Evolutionary conservation across 2,329 filamentous ascomycete species (phyloP).

Genomic region (Dothideomycetes sp.): DNA sequence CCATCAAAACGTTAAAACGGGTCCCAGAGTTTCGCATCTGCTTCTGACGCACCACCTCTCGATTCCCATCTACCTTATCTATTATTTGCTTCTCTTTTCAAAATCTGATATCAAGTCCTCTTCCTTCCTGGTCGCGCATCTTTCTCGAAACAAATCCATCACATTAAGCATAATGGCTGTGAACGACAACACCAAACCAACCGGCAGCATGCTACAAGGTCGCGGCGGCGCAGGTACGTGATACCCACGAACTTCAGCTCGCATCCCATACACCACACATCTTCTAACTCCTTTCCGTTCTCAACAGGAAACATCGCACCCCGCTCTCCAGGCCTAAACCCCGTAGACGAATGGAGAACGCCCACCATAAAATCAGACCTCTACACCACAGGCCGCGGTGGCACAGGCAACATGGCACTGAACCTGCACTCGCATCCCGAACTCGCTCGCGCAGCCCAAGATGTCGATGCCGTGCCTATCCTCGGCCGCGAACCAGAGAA

Average conservation of each 20-base stretch:
- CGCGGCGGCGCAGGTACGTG: conserved; percentile 60
- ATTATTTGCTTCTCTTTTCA: too few species aligned
- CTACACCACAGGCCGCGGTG: conserved; percentile 83
- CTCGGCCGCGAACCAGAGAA: conserved; percentile 43
- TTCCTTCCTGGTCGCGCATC: too few species aligned
- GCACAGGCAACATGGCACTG: conserved; percentile 79
- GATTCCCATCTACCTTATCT: too few species aligned
- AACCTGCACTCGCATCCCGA: conserved; percentile 54
- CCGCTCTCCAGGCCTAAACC: conserved; percentile 23
- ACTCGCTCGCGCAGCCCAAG: conserved; percentile 68
- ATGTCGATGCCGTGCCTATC: conserved; percentile 51
- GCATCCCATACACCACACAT: not conserved
- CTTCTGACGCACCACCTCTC: too few species aligned
- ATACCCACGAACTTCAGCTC: not conserved
- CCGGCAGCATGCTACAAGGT: conserved; percentile 41
- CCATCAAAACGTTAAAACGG: too few species aligned
- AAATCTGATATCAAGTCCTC: too few species aligned
- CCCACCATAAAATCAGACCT: conserved; percentile 73
- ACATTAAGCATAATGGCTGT: conserved; percentile 1
- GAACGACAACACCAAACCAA: not conserved
- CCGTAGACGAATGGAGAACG: conserved; percentile 54
- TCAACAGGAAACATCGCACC: conserved; percentile 36
- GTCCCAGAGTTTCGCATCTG: too few species aligned
- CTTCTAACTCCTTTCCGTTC: not conserved
- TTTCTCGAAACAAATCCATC: not conserved